Evolutionary conservation across 805 yeast genomes (phyloP).

Genomic region (Candida cerambycidarum): DNA sequence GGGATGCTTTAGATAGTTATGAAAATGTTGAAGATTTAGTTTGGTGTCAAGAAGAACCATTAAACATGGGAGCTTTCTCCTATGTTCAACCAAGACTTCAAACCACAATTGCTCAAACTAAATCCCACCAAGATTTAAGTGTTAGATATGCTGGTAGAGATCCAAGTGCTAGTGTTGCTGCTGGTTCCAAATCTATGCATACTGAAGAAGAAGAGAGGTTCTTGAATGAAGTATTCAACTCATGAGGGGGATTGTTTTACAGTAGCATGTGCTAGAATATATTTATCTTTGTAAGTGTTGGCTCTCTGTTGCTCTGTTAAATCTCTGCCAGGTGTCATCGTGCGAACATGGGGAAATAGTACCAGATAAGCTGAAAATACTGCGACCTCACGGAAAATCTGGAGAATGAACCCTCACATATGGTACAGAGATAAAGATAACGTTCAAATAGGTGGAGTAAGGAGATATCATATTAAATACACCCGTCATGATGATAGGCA

Average conservation of each 20-base stretch:
- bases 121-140: slow-evolving; percentile 54
- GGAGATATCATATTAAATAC: slow-evolving; percentile 33
- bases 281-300: neutral
- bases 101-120: slow-evolving; percentile 75
- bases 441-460: slow-evolving; percentile 40
- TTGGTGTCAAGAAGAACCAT: slow-evolving; percentile 98
- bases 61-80: slow-evolving; percentile 92
- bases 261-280: neutral
- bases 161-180: slow-evolving; percentile 98
- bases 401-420: slow-evolving; percentile 17
- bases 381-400: too few relatives aligned
- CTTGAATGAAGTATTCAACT: slow-evolving; percentile 65
- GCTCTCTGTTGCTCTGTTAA: neutral
- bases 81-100: slow-evolving; percentile 80
- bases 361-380: too few relatives aligned
- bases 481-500: slow-evolving; percentile 17
- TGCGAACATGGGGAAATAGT: too few relatives aligned
- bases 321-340: too few relatives aligned
- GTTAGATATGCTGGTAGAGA: slow-evolving; percentile 95
- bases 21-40: slow-evolving; percentile 85
- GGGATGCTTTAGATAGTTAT: slow-evolving; percentile 77
- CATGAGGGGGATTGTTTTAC: neutral
- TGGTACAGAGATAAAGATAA: slow-evolving; percentile 39
- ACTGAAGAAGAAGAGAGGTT: slow-evolving; percentile 84
- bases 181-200: slow-evolving; percentile 91